Conservation (phyloP, 2,329 filamentous ascomycete species). For the Immersiporthe knoxdaviesiana region DNA sequence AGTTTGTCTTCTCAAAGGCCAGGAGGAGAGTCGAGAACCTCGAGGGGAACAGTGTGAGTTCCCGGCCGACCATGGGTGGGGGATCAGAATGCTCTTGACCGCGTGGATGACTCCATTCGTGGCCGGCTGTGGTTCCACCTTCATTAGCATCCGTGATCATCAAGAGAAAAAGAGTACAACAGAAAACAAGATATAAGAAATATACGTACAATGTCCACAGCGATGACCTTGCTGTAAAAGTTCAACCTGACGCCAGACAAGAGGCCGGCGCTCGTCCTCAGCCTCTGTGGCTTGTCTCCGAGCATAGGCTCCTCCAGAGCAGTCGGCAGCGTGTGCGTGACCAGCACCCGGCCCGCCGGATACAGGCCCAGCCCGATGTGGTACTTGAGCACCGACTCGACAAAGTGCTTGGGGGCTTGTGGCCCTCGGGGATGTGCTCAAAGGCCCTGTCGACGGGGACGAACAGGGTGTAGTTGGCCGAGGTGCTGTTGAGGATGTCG, state of each 20-base stretch:
- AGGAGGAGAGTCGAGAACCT: constrained; percentile 80
- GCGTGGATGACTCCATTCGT: constrained; percentile 83
- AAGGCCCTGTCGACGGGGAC: constrained; percentile 80
- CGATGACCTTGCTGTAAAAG: constrained; percentile 73
- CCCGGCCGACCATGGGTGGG: constrained; percentile 62
- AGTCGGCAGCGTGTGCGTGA: constrained; percentile 75
- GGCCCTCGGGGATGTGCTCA: constrained; percentile 56
- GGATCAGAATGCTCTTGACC: constrained; percentile 77
- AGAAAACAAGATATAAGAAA: neutral
- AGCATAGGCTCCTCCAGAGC: constrained; percentile 61
- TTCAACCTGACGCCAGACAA: constrained; percentile 71
- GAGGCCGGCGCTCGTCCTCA: constrained; percentile 67
- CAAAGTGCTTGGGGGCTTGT: constrained; percentile 69
- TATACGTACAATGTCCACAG: constrained; percentile 66
- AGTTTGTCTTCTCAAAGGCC: constrained; percentile 73
- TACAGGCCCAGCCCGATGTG: constrained; percentile 73
- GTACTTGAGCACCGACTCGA: constrained; percentile 73
- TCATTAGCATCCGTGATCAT: neutral
- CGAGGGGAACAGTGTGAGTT: constrained; percentile 67
- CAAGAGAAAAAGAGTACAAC: neutral
- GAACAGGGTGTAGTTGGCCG: constrained; percentile 78
- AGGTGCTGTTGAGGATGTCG: constrained; percentile 72
- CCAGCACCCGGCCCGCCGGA: constrained; percentile 66
- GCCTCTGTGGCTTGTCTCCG: constrained; percentile 69
- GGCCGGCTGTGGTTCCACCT: constrained; percentile 54